These are phyloP conservation scores for Zymoseptoria crescenta DNA, from an alignment of 2,329 filamentous ascomycete genomes.

Conservation along the genomic window DNA sequence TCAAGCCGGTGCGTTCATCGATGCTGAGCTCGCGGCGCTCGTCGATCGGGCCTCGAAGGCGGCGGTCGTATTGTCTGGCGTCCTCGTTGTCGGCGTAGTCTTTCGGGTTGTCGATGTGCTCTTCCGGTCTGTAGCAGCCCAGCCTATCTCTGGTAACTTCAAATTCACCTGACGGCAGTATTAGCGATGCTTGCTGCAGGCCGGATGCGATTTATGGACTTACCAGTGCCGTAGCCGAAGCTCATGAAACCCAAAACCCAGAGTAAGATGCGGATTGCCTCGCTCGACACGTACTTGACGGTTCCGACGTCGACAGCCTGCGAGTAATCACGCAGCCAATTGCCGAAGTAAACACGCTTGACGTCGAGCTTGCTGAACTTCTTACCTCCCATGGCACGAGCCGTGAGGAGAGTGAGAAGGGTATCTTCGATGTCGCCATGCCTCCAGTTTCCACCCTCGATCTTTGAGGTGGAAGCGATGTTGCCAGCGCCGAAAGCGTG, in stretches of 20 bases:
- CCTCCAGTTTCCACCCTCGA: conserved; percentile 40
- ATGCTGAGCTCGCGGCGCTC: conserved; percentile 71
- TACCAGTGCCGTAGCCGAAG: conserved; percentile 47
- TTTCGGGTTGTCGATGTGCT: conserved; percentile 47
- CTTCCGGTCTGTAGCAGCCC: conserved; percentile 44
- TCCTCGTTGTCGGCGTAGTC: conserved; percentile 76
- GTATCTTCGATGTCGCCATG: conserved; percentile 80
- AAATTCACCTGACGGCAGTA: conserved; percentile 36
- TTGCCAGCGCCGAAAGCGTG: conserved; percentile 48
- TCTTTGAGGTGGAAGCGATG: conserved; percentile 29
- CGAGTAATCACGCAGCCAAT: conserved; percentile 44
- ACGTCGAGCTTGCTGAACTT: conserved; percentile 83
- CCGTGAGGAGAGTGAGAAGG: conserved; percentile 64
- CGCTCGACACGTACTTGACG: conserved; percentile 45
- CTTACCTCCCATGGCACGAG: conserved; percentile 58
- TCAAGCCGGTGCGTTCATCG: conserved; percentile 55
- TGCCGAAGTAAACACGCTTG: conserved; percentile 35
- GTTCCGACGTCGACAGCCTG: conserved; percentile 50
- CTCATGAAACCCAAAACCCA: conserved; percentile 50
- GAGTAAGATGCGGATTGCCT: conserved; percentile 48
- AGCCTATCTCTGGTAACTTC: conserved; percentile 48
- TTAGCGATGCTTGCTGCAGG: background rate
- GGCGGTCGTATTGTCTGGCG: conserved; percentile 70
- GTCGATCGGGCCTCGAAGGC: conserved; percentile 75
- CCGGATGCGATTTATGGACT: background rate